Conservation (phyloP, 2,329 filamentous ascomycete species). For the Sporothrix pallida region DNA sequence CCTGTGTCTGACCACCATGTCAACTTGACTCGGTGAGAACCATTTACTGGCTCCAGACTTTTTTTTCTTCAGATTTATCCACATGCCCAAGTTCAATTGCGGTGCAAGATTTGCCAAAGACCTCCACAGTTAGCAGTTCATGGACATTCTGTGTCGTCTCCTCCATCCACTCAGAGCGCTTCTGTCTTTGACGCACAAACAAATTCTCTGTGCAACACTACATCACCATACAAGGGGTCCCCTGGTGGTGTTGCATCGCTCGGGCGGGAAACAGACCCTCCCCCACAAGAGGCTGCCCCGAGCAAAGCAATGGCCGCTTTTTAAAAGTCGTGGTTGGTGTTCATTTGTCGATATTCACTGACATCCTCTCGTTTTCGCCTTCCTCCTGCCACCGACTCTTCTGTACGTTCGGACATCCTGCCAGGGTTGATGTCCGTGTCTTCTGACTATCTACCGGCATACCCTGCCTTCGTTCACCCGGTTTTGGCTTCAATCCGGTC, state of each 20-base stretch:
- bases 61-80: no score
- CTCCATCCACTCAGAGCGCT: neutral
- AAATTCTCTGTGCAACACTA: slow-evolving; percentile 25
- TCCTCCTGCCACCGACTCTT: neutral
- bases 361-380: neutral
- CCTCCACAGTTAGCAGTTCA: neutral
- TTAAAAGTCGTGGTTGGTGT: neutral
- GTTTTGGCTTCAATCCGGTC: neutral
- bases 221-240: slow-evolving; percentile 14
- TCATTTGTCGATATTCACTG: neutral
- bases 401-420: slow-evolving; percentile 3
- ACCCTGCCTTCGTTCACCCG: neutral
- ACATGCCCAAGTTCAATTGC: no score
- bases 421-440: neutral
- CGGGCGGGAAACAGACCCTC: slow-evolving; percentile 25
- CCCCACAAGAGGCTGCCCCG: slow-evolving; percentile 16
- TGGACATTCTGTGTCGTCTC: neutral
- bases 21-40: neutral
- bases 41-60: neutral
- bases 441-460: neutral
- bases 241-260: slow-evolving; percentile 28
- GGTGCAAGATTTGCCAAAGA: no score
- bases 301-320: neutral
- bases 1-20: neutral
- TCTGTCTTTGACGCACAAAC: slow-evolving; percentile 6